Conservation (phyloP, 768 basidiomycete genomes). For the Peribolospora baueri region DNA sequence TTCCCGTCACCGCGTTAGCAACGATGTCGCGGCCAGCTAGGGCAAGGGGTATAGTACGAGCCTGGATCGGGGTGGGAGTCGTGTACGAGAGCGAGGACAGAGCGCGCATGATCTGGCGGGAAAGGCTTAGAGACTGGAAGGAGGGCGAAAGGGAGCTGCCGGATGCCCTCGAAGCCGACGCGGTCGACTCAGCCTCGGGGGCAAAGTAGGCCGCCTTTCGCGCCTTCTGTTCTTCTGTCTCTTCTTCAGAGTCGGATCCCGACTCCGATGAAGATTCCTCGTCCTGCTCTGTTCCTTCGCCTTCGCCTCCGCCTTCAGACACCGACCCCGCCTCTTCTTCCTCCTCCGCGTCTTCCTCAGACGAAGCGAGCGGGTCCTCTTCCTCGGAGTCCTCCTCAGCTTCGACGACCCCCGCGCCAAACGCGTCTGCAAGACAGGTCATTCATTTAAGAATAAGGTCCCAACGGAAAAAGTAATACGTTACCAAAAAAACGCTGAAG, state of each 20-base stretch:
- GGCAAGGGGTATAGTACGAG: constrained; percentile 76
- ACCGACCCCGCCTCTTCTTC: constrained; percentile 23
- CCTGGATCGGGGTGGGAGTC: constrained; percentile 85
- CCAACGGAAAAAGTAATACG: neutral
- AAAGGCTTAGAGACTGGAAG: constrained; percentile 29
- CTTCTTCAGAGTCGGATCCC: constrained; percentile 34
- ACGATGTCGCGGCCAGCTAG: constrained; percentile 88
- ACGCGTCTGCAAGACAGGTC: neutral
- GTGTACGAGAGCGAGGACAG: constrained; percentile 52
- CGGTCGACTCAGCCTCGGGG: constrained; percentile 26
- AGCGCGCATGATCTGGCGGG: constrained; percentile 76
- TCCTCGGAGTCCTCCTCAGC: constrained; percentile 4
- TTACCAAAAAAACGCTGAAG: neutral
- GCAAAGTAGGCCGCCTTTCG: constrained; percentile 70
- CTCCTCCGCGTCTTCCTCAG: constrained; percentile 9
- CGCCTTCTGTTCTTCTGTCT: constrained; percentile 21
- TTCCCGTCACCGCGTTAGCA: constrained; percentile 85
- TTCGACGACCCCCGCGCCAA: neutral
- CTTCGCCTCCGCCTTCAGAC: constrained; percentile 10
- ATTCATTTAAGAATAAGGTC: neutral
- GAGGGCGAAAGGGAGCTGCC: constrained; percentile 55
- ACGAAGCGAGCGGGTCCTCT: constrained; percentile 6
- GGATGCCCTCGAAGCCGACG: constrained; percentile 10
- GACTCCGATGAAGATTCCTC: constrained; percentile 24
- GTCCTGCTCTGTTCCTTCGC: constrained; percentile 6